Conservation (phyloP, 768 basidiomycete species). For the Hebeloma cylindrosporum region DNA sequence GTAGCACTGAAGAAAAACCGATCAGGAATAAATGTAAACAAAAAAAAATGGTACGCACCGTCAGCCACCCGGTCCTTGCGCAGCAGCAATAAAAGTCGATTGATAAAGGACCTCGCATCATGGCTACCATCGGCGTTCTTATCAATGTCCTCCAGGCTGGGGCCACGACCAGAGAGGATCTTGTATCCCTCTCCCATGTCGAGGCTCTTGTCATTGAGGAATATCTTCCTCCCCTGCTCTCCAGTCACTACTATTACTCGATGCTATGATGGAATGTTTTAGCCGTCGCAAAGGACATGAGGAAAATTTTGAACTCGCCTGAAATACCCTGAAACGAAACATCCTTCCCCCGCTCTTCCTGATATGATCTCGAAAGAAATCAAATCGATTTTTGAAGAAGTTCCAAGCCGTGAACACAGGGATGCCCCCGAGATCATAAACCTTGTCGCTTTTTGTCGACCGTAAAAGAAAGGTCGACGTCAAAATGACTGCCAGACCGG, state of each 20-base stretch:
- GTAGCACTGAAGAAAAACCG: constrained; percentile 10
- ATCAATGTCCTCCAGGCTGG: constrained; percentile 24
- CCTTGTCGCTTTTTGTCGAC: constrained; percentile 1
- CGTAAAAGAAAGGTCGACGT: constrained; percentile 1
- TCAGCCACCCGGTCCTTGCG: constrained; percentile 24
- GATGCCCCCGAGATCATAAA: constrained; percentile 22
- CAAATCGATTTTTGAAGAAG: constrained; percentile 30
- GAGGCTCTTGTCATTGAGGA: constrained; percentile 29
- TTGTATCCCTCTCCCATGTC: constrained; percentile 33
- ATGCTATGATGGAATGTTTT: constrained; percentile 12
- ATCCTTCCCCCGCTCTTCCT: constrained; percentile 22
- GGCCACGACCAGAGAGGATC: constrained; percentile 32
- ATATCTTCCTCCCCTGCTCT: constrained; percentile 24
- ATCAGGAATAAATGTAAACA: background rate
- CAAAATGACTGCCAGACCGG: background rate
- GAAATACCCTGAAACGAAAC: constrained; percentile 32
- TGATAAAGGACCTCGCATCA: constrained; percentile 19
- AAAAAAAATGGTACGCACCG: constrained; percentile 10
- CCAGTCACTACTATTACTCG: constrained; percentile 19
- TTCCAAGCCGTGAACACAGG: constrained; percentile 31
- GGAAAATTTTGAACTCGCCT: constrained; percentile 17
- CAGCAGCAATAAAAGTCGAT: constrained; percentile 20
- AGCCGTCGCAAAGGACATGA: background rate
- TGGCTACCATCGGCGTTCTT: constrained; percentile 1
- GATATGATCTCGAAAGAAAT: constrained; percentile 28